Evolutionary conservation across 1,139 yeast genomes (phyloP).

Genomic region (Sugiyamaella paludigena): DNA sequence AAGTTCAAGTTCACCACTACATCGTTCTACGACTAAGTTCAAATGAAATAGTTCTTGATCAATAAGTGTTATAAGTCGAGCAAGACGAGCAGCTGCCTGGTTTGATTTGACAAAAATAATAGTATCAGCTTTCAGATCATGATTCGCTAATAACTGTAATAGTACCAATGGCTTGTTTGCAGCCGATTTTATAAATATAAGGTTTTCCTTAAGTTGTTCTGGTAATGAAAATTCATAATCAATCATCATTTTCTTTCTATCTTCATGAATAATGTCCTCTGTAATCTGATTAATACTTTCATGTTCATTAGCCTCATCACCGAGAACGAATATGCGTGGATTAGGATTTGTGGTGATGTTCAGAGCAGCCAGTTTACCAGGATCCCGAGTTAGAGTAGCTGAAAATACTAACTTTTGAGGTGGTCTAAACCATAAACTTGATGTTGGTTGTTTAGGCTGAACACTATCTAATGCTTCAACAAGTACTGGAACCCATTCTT

Average conservation of each 20-base stretch:
- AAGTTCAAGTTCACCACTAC: constrained; percentile 40
- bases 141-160: constrained; percentile 49
- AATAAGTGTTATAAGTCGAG: constrained; percentile 56
- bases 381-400: constrained; percentile 92
- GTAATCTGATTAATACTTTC: constrained; percentile 17
- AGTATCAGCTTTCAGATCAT: constrained; percentile 39
- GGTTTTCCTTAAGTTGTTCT: constrained; percentile 35
- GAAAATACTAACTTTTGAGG: constrained; percentile 72
- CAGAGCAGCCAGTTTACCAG: constrained; percentile 75
- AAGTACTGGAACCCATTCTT: constrained; percentile 84
- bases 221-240: constrained; percentile 51
- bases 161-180: constrained; percentile 70
- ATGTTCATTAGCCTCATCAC: constrained; percentile 23
- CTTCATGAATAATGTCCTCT: constrained; percentile 32
- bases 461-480: constrained; percentile 46
- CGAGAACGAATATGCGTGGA: constrained; percentile 73
- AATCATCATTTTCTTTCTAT: constrained; percentile 39
- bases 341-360: constrained; percentile 60
- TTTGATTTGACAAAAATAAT: constrained; percentile 79
- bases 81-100: constrained; percentile 76
- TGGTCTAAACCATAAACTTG: constrained; percentile 32
- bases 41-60: constrained; percentile 31
- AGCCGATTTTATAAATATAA: constrained; percentile 32
- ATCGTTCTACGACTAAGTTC: constrained; percentile 30
- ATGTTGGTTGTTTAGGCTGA: constrained; percentile 17